Base-by-base conservation (phyloP, 495 filamentous ascomycete species). In the Pyrenopolyporus hunteri region DNA sequence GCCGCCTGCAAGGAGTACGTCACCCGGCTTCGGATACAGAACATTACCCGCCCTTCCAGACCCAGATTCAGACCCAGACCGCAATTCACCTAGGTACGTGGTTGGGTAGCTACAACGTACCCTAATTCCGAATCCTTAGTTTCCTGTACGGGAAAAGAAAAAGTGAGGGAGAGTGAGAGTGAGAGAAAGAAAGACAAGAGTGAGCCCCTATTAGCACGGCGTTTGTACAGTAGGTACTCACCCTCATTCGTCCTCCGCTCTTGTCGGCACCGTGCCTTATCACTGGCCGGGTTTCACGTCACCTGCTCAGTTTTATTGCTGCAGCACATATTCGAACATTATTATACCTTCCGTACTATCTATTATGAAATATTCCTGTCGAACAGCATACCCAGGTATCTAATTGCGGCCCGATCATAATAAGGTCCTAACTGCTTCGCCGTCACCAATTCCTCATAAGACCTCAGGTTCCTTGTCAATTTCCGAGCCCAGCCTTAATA, bases 331-430 rank as follows among this genome's bases (percentile, higher is more conserved):
- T n/a, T n/a, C n/a, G n/a, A n/a, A n/a, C n/a, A n/a, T 43, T 42
- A 53, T 57, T 31, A 33, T 53, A 40, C 35, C 45, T 26, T 44
- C 17, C 52, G 23, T 48, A 31, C 53, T 48, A 48, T 48, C n/a
- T 45, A 39, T 51, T 56, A 50, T 39, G 32, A 57, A 46, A 43
- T 52, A 23, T 25, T 5, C 25, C n/a, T n/a, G n/a, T 43, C 60
- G 48, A 33, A 20, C 35, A 44, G 6, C 16, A n/a, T 26, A 9
- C 9, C 26, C 9, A 29, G 26, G 26, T 29, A 44, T 45, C 23
- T 52, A 51, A 60, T 65, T 65, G 63, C 63, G 57, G 51, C 63
- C 63, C 56, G 47, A 65, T 58, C 32, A 22, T 45, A 51, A 36
- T 53, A 57, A 31, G 44, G 26, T 48, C 44, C 23, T 28, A 33